Evolutionary conservation across 208 protist genomes (phyloP).

Genomic region (Novymonas esmeraldas): DNA sequence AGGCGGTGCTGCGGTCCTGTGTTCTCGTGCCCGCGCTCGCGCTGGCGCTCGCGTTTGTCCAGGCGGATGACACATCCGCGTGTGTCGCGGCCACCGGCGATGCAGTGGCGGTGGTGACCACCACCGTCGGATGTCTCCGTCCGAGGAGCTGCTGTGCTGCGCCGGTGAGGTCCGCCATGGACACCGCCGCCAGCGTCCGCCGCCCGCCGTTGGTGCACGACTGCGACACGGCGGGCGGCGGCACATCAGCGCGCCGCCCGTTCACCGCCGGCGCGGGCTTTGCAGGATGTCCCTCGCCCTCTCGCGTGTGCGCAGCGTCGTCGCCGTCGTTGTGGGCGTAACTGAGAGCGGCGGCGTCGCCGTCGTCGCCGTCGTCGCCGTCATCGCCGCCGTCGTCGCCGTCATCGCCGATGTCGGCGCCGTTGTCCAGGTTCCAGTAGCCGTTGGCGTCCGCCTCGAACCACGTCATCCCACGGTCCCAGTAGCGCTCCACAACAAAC

Average conservation of each 20-base stretch:
- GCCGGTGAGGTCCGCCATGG: neutral
- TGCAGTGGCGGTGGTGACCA: too few relatives aligned
- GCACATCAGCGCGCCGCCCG: neutral
- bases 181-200: neutral
- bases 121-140: neutral
- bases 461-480: conserved; percentile 66
- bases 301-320: neutral
- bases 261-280: neutral
- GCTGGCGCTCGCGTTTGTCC: neutral
- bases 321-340: neutral
- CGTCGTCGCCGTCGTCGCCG: neutral
- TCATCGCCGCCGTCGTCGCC: conserved; percentile 1
- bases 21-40: neutral
- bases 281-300: neutral
- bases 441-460: conserved; percentile 42
- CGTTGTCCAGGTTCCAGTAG: conserved; percentile 10
- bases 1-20: neutral
- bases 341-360: neutral
- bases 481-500: conserved; percentile 81
- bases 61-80: too few relatives aligned
- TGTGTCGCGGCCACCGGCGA: too few relatives aligned
- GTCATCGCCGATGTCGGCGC: conserved; percentile 2
- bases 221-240: neutral
- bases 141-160: neutral
- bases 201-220: neutral